phyloP scores from a whole-genome alignment of 257 asterid species.

The Oldenlandia corymbosa region DNA sequence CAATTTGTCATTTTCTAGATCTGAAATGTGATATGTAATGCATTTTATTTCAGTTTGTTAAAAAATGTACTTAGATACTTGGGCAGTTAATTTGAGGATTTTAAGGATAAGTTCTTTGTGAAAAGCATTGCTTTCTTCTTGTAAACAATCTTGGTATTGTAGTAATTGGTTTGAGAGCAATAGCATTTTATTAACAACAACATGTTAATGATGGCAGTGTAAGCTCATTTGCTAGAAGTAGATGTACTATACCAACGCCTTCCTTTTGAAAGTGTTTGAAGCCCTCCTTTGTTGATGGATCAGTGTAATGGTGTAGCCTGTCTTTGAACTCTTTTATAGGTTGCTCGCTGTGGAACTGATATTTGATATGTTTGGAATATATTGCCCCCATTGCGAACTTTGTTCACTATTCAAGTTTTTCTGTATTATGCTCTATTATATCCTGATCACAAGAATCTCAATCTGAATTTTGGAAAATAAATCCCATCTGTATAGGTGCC shows the following conservation, averaged over 20 bases:
- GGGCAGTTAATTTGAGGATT: not conserved
- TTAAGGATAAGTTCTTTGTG: not conserved
- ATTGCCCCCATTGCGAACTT: no score
- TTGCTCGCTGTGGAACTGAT: not conserved
- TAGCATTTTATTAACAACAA: not conserved
- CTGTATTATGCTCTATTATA: not conserved
- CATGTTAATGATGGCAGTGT: not conserved
- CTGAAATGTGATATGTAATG: not conserved
- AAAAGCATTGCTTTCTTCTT: not conserved
- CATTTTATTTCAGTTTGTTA: not conserved
- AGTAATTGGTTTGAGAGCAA: not conserved
- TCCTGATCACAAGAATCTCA: not conserved
- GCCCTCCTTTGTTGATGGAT: not conserved
- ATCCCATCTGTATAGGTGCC: not conserved
- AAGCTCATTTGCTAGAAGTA: not conserved
- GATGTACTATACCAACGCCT: not conserved
- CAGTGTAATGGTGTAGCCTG: not conserved
- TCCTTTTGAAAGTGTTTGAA: not conserved
- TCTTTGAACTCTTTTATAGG: not conserved
- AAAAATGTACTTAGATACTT: no score
- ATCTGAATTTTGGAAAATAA: not conserved
- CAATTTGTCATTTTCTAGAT: not conserved
- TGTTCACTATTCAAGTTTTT: no score
- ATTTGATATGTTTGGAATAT: not conserved
- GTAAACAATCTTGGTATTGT: not conserved